Evolutionary conservation across 257 asterid genomes (phyloP).

Genomic region (Rubia yunnanensis): DNA sequence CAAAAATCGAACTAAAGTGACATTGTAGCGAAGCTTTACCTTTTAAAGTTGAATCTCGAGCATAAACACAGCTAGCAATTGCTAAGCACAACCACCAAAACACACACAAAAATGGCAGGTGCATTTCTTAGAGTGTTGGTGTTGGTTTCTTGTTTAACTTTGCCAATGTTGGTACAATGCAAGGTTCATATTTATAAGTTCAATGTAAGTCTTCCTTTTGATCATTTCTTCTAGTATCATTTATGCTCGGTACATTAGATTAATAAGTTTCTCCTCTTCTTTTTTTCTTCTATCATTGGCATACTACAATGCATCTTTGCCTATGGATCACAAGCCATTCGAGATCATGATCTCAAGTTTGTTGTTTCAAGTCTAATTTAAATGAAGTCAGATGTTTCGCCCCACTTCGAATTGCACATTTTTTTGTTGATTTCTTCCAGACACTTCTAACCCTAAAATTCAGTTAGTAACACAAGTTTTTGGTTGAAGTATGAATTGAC

Average conservation of each 20-base stretch:
- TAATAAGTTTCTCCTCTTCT: background rate
- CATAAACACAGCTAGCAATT: background rate
- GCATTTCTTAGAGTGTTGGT: conserved; percentile 24
- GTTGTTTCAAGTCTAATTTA: too few relatives aligned
- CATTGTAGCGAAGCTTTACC: conserved; percentile 1
- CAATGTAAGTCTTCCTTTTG: conserved; percentile 31
- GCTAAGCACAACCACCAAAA: background rate
- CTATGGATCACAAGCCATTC: too few relatives aligned
- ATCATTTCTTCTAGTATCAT: background rate
- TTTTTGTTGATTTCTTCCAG: too few relatives aligned
- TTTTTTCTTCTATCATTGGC: background rate
- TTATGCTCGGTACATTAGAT: too few relatives aligned
- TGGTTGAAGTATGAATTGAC: too few relatives aligned
- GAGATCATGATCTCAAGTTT: too few relatives aligned
- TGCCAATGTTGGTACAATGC: conserved; percentile 22
- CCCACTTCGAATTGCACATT: too few relatives aligned
- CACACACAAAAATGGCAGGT: conserved; percentile 14
- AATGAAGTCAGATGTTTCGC: too few relatives aligned
- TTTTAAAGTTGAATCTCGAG: background rate
- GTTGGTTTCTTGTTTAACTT: conserved; percentile 21
- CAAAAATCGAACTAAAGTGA: conserved; percentile 20
- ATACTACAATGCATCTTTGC: too few relatives aligned
- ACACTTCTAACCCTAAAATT: too few relatives aligned
- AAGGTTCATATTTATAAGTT: conserved; percentile 37
- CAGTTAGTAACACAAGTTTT: too few relatives aligned